Evolutionary conservation across 2,329 filamentous ascomycete genomes (phyloP).

Genomic region (Aciculosporium take): DNA sequence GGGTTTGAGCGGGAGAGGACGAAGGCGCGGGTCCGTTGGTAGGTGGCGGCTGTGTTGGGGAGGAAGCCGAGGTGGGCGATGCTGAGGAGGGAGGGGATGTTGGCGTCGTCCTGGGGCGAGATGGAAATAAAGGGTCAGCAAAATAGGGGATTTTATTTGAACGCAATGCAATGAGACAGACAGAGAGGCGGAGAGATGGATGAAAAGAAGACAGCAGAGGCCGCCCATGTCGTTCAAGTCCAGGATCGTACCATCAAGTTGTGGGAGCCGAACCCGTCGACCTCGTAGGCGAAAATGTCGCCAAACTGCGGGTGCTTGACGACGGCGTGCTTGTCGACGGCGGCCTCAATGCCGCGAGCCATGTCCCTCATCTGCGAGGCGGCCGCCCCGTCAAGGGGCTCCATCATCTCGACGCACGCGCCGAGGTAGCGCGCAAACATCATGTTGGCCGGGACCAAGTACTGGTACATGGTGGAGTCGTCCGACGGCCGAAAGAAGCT

Average conservation of each 20-base stretch:
- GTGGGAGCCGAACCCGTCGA: constrained; percentile 50
- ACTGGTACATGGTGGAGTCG: constrained; percentile 73
- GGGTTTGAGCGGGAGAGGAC: constrained; percentile 58
- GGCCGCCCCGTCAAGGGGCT: constrained; percentile 32
- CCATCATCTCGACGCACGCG: constrained; percentile 31
- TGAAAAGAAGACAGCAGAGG: too few species aligned
- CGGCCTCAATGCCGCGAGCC: constrained; percentile 43
- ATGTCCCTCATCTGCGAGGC: constrained; percentile 43
- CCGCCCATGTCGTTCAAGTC: background rate
- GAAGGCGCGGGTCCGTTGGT: constrained; percentile 64
- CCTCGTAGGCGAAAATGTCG: constrained; percentile 53
- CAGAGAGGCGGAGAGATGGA: too few species aligned
- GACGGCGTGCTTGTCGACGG: constrained; percentile 55
- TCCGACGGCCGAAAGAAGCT: constrained; percentile 86
- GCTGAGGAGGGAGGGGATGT: constrained; percentile 47
- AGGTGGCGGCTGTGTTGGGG: constrained; percentile 45
- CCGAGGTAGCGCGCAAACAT: constrained; percentile 56
- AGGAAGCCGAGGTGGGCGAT: constrained; percentile 44
- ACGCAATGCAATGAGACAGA: too few species aligned
- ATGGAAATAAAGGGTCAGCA: background rate
- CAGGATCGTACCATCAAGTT: constrained; percentile 36
- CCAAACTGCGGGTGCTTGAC: constrained; percentile 46
- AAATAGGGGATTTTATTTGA: too few species aligned
- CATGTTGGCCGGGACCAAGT: constrained; percentile 83
- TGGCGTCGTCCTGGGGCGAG: constrained; percentile 37